These are phyloP conservation scores for Sporothrix schenckii DNA, from an alignment of 2,329 filamentous ascomycete species.

Conservation along the genomic window DNA sequence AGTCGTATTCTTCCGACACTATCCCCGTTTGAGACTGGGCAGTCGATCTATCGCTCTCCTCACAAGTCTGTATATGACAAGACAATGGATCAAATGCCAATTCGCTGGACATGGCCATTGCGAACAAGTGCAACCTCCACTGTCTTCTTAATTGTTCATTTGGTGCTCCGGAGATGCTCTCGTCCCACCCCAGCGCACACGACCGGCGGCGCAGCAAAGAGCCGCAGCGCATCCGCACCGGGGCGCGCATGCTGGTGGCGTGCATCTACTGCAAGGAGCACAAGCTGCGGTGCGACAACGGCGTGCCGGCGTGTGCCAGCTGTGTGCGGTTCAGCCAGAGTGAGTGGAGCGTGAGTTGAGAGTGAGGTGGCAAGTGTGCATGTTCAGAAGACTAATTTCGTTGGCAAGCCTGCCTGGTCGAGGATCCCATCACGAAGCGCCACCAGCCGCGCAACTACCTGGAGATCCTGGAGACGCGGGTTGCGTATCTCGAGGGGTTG, in stretches of 20 bases:
- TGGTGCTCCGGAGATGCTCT: background rate
- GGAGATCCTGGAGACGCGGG: slow-evolving; percentile 39
- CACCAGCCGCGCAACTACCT: slow-evolving; percentile 42
- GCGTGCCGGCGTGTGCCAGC: background rate
- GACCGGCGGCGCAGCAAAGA: slow-evolving; percentile 11
- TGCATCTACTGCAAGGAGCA: slow-evolving; percentile 36
- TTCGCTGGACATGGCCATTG: too few species aligned
- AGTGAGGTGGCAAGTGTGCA: too few species aligned
- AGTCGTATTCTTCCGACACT: slow-evolving; percentile 19
- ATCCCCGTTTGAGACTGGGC: background rate
- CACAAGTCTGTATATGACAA: background rate
- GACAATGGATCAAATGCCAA: too few species aligned
- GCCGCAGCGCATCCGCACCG: slow-evolving; percentile 23
- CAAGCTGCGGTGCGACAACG: slow-evolving; percentile 30
- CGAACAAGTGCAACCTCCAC: too few species aligned
- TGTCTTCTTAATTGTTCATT: too few species aligned
- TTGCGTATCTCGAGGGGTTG: slow-evolving; percentile 38
- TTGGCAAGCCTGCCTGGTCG: slow-evolving; percentile 36
- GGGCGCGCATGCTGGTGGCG: slow-evolving; percentile 32
- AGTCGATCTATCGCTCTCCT: background rate
- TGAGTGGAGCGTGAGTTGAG: background rate
- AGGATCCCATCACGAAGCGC: slow-evolving; percentile 40
- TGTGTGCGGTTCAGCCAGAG: background rate
- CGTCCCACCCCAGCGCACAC: background rate
- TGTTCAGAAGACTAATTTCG: too few species aligned